Evolutionary conservation across 148 eudicot species (phyloP).

Genomic region (Spergularia marina): DNA sequence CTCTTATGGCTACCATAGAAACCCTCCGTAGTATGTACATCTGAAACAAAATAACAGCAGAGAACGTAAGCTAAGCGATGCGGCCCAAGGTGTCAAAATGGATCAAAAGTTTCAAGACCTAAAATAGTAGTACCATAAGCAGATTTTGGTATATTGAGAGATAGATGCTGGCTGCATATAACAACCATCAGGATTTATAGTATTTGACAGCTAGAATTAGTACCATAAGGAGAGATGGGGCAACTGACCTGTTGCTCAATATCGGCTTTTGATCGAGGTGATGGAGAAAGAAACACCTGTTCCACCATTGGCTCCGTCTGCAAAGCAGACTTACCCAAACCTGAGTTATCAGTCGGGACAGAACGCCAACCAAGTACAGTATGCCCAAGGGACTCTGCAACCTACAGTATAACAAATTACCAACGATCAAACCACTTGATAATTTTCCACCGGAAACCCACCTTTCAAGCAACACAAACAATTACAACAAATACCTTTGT

Average conservation of each 20-base stretch:
- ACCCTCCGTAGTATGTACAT: conserved; percentile 94
- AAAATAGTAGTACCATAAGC: no score
- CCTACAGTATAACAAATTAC: conserved; percentile 39
- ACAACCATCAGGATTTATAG: no score
- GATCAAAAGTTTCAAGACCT: no score
- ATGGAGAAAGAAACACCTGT: conserved; percentile 93
- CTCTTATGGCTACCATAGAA: conserved; percentile 96
- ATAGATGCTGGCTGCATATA: no score
- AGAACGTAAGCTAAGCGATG: not conserved
- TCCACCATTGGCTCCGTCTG: conserved; percentile 94
- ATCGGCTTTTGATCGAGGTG: conserved; percentile 72
- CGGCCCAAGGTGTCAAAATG: no score
- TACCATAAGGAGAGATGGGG: not conserved
- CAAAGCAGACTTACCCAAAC: conserved; percentile 85
- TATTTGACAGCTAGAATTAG: no score
- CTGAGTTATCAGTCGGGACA: conserved; percentile 94
- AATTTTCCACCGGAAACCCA: not conserved
- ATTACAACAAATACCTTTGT: conserved; percentile 57
- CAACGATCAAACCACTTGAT: conserved; percentile 12
- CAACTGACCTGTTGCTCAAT: conserved; percentile 81
- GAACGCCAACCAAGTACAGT: conserved; percentile 95
- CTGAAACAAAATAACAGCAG: conserved; percentile 37
- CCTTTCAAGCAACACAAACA: not conserved
- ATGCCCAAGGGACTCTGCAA: conserved; percentile 96
- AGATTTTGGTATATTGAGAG: no score